A percentile compares a stretch with the other conserved stretches of the same genome.
Conservation (phyloP, 2,329 filamentous ascomycete genomes). For the Sphaerulina populicola region DNA sequence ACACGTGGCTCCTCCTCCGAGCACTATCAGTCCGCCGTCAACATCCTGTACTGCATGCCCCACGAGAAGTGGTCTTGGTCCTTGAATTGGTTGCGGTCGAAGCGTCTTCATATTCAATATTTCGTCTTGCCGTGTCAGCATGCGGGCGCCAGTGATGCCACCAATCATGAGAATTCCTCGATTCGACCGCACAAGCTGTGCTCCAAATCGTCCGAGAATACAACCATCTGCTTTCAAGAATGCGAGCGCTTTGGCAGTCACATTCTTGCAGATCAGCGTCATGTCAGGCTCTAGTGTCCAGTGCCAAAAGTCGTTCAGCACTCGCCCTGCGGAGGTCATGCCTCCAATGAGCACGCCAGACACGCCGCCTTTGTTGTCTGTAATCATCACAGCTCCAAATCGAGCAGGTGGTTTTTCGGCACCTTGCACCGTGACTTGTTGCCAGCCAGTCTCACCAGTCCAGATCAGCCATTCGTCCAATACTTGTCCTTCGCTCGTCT, state of each 20-base stretch:
- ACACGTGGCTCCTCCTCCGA: constrained; percentile 77
- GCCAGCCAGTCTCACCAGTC: constrained; percentile 47
- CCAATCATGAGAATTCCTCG: constrained; percentile 46
- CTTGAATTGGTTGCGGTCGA: constrained; percentile 27
- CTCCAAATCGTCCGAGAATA: constrained; percentile 43
- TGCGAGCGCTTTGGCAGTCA: constrained; percentile 21
- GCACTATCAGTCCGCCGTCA: constrained; percentile 49
- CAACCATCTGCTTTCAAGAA: constrained; percentile 24
- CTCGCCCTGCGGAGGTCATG: constrained; percentile 54
- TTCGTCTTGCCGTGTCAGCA: constrained; percentile 46
- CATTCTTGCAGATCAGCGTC: constrained; percentile 34
- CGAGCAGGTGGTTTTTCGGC: constrained; percentile 40
- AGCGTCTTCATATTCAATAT: constrained; percentile 39
- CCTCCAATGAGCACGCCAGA: constrained; percentile 64
- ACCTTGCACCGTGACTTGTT: constrained; percentile 31
- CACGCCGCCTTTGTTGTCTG: constrained; percentile 27
- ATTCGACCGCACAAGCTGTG: constrained; percentile 41
- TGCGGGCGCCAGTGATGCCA: constrained; percentile 41
- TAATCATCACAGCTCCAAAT: constrained; percentile 52
- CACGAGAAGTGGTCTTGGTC: constrained; percentile 58
- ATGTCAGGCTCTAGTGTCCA: constrained; percentile 46
- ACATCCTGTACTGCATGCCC: constrained; percentile 53
- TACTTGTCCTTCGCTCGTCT: constrained; percentile 36
- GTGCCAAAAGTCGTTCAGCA: constrained; percentile 55
- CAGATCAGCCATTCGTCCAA: constrained; percentile 40